These are phyloP conservation scores for Leccinum rimulosum DNA, from an alignment of 768 basidiomycete genomes.

Conservation along the genomic window DNA sequence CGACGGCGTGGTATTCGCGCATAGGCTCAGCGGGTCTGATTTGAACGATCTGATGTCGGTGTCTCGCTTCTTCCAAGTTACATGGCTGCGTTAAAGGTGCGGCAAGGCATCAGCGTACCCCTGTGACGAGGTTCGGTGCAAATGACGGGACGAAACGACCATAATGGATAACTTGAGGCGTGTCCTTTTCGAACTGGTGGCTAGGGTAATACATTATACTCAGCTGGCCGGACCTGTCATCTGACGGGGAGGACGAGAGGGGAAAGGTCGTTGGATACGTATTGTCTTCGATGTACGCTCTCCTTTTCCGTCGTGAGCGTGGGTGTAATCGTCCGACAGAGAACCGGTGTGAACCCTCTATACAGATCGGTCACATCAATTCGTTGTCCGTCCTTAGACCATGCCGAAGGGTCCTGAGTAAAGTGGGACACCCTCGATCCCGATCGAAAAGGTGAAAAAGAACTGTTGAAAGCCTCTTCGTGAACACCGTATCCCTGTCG, in stretches of 20 bases:
- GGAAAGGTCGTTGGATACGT: conserved; percentile 52
- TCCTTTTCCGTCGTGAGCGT: not conserved
- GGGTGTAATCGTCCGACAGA: conserved; percentile 13
- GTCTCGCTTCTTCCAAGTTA: not conserved
- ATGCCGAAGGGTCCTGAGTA: conserved; percentile 33
- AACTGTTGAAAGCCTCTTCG: conserved; percentile 46
- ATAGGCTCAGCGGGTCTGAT: not conserved
- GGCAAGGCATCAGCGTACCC: no score
- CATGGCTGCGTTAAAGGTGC: not conserved
- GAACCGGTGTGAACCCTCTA: conserved; percentile 13
- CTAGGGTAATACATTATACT: conserved; percentile 46
- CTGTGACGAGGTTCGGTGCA: no score
- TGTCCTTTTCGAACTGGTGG: conserved; percentile 2
- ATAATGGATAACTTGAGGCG: not conserved
- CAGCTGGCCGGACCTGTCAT: conserved; percentile 53
- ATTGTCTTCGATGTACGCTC: conserved; percentile 50
- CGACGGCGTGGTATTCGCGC: no score
- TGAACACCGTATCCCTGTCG: conserved; percentile 62
- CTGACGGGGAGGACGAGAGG: conserved; percentile 46
- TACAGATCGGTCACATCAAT: conserved; percentile 27
- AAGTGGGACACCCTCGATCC: not conserved
- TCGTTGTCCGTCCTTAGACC: conserved; percentile 29
- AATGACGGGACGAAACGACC: not conserved
- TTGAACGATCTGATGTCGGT: not conserved
- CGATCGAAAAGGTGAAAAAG: not conserved